Percentiles rank a stretch among this genome's conserved stretches.
Conservation (phyloP, 441 rosid species). For the Populus hybrid region DNA sequence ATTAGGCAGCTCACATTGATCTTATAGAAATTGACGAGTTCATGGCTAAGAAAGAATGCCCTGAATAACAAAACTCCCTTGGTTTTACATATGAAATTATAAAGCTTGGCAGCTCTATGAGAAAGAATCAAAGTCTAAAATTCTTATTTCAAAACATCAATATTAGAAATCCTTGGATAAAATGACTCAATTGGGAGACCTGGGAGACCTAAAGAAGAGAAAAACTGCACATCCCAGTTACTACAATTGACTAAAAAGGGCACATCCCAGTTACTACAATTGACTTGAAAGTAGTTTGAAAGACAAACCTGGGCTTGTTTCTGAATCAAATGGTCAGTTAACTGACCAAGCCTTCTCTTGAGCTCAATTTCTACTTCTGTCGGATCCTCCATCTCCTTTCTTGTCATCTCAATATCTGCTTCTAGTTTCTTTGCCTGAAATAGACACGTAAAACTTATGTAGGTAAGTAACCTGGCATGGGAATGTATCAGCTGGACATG, state of each 20-base stretch:
- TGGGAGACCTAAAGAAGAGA: not conserved
- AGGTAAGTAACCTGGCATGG: not conserved
- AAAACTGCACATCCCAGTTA: not conserved
- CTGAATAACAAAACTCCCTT: not conserved
- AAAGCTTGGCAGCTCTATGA: not conserved
- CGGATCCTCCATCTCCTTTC: slow-evolving; percentile 85
- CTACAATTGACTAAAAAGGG: not conserved
- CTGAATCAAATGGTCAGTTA: slow-evolving; percentile 95
- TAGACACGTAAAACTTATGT: slow-evolving; percentile 11
- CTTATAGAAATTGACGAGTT: not conserved
- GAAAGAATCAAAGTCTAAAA: not conserved
- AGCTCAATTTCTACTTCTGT: slow-evolving; percentile 89
- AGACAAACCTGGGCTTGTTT: slow-evolving; percentile 87
- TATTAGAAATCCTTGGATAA: not conserved
- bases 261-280: not conserved
- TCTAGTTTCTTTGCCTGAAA: slow-evolving; percentile 64
- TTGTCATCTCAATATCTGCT: slow-evolving; percentile 57
- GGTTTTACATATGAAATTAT: not conserved
- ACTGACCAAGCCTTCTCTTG: slow-evolving; percentile 77
- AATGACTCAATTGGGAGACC: not conserved
- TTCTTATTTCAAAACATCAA: not conserved
- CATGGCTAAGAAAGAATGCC: not conserved
- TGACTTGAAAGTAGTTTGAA: slow-evolving; percentile 11
- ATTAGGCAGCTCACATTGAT: not conserved
- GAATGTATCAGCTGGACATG: not conserved